These are phyloP conservation scores for Mitragyna speciosa DNA, from an alignment of 257 asterid genomes.

Conservation along the genomic window DNA sequence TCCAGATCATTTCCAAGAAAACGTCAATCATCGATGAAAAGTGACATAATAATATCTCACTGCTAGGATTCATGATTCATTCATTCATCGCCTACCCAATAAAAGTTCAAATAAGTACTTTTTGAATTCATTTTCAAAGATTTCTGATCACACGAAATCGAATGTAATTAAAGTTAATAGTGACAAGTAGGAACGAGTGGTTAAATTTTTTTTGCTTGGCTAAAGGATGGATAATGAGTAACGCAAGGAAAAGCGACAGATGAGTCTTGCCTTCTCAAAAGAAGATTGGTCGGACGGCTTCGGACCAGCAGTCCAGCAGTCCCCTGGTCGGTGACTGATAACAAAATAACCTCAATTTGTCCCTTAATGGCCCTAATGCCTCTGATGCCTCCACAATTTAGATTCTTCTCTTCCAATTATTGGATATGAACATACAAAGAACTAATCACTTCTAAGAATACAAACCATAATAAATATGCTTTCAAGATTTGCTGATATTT, in stretches of 20 bases:
- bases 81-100: not conserved
- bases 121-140: constrained; percentile 6
- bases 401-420: too few relatives aligned
- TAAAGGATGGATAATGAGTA: not conserved
- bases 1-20: constrained; percentile 1
- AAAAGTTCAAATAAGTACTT: constrained; percentile 28
- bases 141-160: not conserved
- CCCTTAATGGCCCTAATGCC: not conserved
- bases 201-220: constrained; percentile 6
- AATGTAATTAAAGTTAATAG: constrained; percentile 12
- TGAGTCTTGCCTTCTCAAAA: constrained; percentile 8
- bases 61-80: constrained; percentile 1
- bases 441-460: too few relatives aligned
- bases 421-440: too few relatives aligned
- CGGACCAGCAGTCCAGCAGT: not conserved
- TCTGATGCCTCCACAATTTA: not conserved
- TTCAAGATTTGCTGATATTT: too few relatives aligned
- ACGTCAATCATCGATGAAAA: constrained; percentile 19
- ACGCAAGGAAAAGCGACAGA: constrained; percentile 16
- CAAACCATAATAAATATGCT: too few relatives aligned
- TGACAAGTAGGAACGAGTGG: not conserved
- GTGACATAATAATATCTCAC: constrained; percentile 17
- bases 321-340: constrained; percentile 29
- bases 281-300: constrained; percentile 37
- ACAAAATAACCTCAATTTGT: not conserved